These are phyloP conservation scores for Neurospora sp. DNA, from an alignment of 495 filamentous ascomycete genomes.

Conservation along the genomic window DNA sequence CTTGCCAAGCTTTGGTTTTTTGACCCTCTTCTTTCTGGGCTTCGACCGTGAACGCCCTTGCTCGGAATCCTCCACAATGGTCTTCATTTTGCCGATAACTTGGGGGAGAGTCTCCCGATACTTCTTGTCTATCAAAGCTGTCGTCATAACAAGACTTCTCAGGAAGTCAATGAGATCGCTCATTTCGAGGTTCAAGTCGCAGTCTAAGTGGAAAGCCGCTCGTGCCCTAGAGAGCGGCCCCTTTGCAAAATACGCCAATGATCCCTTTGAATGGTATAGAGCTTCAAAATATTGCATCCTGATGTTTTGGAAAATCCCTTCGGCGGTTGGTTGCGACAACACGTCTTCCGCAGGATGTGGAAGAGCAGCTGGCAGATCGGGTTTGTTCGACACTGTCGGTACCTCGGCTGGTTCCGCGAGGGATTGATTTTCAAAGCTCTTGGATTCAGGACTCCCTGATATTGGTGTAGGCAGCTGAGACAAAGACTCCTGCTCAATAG, in stretches of 20 bases:
- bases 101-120: slow-evolving; percentile 67
- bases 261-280: slow-evolving; percentile 88
- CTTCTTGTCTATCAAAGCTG: slow-evolving; percentile 76
- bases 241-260: slow-evolving; percentile 94
- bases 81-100: slow-evolving; percentile 53
- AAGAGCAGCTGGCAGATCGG: neutral
- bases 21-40: slow-evolving; percentile 50
- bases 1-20: slow-evolving; percentile 64
- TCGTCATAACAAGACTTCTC: slow-evolving; percentile 58
- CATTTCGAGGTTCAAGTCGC: slow-evolving; percentile 41
- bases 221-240: slow-evolving; percentile 84
- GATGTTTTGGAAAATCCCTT: slow-evolving; percentile 58
- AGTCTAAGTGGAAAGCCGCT: slow-evolving; percentile 57
- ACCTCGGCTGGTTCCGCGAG: neutral
- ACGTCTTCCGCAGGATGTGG: slow-evolving; percentile 10
- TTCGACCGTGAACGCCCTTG: slow-evolving; percentile 32
- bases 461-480: slow-evolving; percentile 3
- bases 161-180: slow-evolving; percentile 58
- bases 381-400: slow-evolving; percentile 1
- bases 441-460: neutral
- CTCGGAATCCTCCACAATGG: slow-evolving; percentile 48
- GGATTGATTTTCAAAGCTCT: neutral
- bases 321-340: slow-evolving; percentile 42
- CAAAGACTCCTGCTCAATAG: slow-evolving; percentile 26
- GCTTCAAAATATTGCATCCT: slow-evolving; percentile 73